Evolutionary conservation across 306 rosid genomes (phyloP), one percentile per base, ranked within the genome.

Genomic region (Vachellia collinsii): DNA sequence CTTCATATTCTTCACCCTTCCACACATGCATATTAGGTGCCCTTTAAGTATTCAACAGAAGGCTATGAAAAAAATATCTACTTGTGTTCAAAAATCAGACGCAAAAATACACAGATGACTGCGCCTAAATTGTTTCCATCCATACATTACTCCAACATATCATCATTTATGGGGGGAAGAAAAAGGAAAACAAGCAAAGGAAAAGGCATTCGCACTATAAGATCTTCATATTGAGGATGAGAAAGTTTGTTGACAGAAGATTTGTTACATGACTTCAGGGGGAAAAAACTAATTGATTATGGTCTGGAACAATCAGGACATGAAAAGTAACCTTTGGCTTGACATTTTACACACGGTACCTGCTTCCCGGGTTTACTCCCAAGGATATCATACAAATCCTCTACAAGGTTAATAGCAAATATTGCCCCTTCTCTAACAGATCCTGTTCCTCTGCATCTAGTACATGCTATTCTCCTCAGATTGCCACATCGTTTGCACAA

Each of bases 401-500:
- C 84, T 36, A 85, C 67, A 38, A 88, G 72, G 58, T 64, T 82
- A 3, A 83, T 44, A 44, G 91, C 88, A 25, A 85, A 73, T 14
- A 86, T 58, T 46, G 84, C 92, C 10, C 92, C 97, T 86, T 89
- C 90, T 80, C 78, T 92, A 76, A 88, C 62, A 1, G 84, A 81
- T 65, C 97, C 97, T 41, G 86, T 87, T 83, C 97, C 97, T 88
- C 23, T 87, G 71, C 98, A 92, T 77, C 65, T 86, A 41, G 89
- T 63, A 85, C 98, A 94, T 41, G 97, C 97, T 87, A 85, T 83
- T 87, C 87, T 85, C 88, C 85, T 86, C 78, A 94, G 53, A 77
- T 94, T 89, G 62, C 97, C 98, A 54, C 98, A 94, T 79, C 87
- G 79, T 87, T 86, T 94, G 91, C 97, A 94, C 93, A 94, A 78